Conservation (phyloP, 345 rosid genomes). For the Populus pruinosa region DNA sequence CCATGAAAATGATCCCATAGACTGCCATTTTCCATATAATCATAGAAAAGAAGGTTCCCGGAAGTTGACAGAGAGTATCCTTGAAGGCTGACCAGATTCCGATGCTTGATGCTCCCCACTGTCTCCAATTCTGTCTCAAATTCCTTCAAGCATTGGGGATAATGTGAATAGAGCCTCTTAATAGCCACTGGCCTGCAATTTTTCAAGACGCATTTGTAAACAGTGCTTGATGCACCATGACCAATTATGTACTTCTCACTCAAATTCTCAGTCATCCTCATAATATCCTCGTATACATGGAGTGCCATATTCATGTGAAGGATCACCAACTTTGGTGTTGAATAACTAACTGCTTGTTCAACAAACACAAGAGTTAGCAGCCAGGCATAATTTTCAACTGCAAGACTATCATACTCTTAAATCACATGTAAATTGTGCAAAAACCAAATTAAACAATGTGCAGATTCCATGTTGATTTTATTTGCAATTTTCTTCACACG, state of each 20-base stretch:
- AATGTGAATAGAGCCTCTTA: slow-evolving; percentile 81
- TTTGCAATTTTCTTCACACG: neutral
- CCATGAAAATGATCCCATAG: slow-evolving; percentile 98
- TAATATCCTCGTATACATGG: slow-evolving; percentile 92
- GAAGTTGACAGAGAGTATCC: slow-evolving; percentile 76
- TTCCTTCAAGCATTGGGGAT: slow-evolving; percentile 78
- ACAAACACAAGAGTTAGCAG: slow-evolving; percentile 14
- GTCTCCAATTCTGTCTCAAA: slow-evolving; percentile 91
- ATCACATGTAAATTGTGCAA: neutral
- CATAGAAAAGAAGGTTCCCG: slow-evolving; percentile 92
- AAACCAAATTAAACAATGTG: neutral
- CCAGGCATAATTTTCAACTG: neutral
- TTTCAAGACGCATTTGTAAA: slow-evolving; percentile 87
- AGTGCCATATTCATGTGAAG: slow-evolving; percentile 99
- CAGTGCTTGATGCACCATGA: slow-evolving; percentile 86
- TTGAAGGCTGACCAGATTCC: slow-evolving; percentile 88
- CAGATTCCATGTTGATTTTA: neutral
- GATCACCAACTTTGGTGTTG: slow-evolving; percentile 76
- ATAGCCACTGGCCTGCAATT: slow-evolving; percentile 95
- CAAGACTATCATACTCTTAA: neutral
- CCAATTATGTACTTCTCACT: slow-evolving; percentile 91
- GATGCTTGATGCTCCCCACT: slow-evolving; percentile 84
- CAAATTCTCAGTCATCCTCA: slow-evolving; percentile 96
- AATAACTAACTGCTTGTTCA: slow-evolving; percentile 52
- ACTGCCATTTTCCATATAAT: slow-evolving; percentile 97